Evolutionary conservation across 768 basidiomycete genomes (phyloP), one percentile per base, ranked within the genome.

Genomic region (Lepiota subincarnata): DNA sequence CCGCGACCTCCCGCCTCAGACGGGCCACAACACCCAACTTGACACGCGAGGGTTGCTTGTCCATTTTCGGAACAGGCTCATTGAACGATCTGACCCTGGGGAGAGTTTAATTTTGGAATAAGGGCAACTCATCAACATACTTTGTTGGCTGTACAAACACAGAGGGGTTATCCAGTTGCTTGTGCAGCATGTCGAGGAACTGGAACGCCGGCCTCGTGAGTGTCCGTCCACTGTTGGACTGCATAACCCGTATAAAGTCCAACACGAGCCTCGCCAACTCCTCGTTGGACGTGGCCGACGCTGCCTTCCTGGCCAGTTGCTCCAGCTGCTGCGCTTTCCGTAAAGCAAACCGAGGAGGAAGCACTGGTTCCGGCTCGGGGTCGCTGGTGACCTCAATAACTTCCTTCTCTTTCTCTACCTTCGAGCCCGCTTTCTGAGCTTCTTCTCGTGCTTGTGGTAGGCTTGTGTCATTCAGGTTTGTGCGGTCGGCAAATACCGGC

Each of bases 91-190:
- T 71, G 61, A 73, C 61, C 47, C 72, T 70, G 22, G 56, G 18
- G 14, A n/a, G 10, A 28, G 4, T 13, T 53, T 26, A 53, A 44
- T 36, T 26, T 48, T 34, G 34, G 20, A 47, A 20, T 28, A 48
- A 39, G n/a, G 14, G 19, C 40, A 18, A 26, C 48, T 36, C 12
- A 12, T 20, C 16, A 66, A 74, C 62, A 65, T 66, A 76, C 72
- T 84, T 75, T 62, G 82, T 61, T 4, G 86, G 85, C 38, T 74
- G 67, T 48, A 78, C 65, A 59, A 79, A 81, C 36, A 81, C 79
- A 16, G 82, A 81, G 31, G 87, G 84, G 64, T 87, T 83, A 35
- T 78, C 80, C 40, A 91, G 75, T 61, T 86, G 87, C 65, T 85
- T 86, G 67, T 80, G 75, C 57, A 91, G 64, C 24, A 80, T 76